A percentile compares a stretch with the other conserved stretches of the same genome.
Evolutionary conservation across 345 rosid species (phyloP).

Genomic region (Cardiospermum halicacabum): DNA sequence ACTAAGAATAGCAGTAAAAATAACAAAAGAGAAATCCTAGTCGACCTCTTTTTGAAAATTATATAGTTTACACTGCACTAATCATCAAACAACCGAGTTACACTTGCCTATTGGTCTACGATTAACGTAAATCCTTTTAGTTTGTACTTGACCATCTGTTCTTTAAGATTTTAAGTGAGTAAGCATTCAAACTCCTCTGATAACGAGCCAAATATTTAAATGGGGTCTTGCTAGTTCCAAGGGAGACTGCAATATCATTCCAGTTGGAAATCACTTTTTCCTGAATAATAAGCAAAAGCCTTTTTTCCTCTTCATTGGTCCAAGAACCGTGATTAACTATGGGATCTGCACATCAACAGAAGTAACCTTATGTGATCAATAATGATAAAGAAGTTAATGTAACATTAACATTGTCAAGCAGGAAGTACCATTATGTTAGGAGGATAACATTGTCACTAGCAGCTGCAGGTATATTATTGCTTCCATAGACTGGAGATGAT

Average conservation of each 20-base stretch:
- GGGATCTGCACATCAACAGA: slow-evolving; percentile 83
- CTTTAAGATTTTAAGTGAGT: slow-evolving; percentile 63
- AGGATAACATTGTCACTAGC: no score
- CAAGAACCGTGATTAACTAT: slow-evolving; percentile 57
- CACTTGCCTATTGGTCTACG: not conserved
- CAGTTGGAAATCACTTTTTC: slow-evolving; percentile 59
- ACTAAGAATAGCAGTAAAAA: not conserved
- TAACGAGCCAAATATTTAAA: slow-evolving; percentile 76
- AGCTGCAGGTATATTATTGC: no score
- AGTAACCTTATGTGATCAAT: no score
- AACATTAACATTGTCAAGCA: no score
- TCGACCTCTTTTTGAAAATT: not conserved
- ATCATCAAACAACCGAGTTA: not conserved
- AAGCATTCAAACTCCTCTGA: slow-evolving; percentile 77
- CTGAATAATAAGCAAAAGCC: slow-evolving; percentile 49
- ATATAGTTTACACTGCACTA: not conserved
- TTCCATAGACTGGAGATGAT: no score
- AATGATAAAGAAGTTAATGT: no score
- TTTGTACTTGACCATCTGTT: slow-evolving; percentile 80
- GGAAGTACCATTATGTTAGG: no score
- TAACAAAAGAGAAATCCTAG: not conserved
- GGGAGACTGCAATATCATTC: slow-evolving; percentile 57
- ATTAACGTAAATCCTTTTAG: slow-evolving; percentile 11
- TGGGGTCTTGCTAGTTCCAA: slow-evolving; percentile 83
- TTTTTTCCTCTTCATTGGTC: slow-evolving; percentile 70